Conservation (phyloP, 495 filamentous ascomycete genomes). For the Cercophora samala region DNA sequence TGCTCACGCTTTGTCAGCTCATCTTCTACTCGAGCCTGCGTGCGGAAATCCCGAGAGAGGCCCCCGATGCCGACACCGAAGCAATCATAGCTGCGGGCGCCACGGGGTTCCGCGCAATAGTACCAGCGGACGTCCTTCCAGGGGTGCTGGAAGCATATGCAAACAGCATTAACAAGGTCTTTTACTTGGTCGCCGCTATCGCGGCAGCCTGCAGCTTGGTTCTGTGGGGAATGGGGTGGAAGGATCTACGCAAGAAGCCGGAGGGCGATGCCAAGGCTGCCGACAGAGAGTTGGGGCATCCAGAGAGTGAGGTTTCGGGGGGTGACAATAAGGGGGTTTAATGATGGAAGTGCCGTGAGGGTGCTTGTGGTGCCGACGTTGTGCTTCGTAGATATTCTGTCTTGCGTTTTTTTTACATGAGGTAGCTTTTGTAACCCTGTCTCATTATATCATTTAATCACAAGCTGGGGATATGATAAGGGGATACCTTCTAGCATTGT, state of each 20-base stretch:
- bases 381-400: too few relatives aligned
- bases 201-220: constrained; percentile 32
- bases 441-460: too few relatives aligned
- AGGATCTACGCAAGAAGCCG: constrained; percentile 47
- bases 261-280: too few relatives aligned
- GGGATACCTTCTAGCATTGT: too few relatives aligned
- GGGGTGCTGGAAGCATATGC: constrained; percentile 44
- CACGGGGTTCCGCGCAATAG: constrained; percentile 35
- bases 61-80: constrained; percentile 31
- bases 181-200: constrained; percentile 40
- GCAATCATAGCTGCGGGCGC: constrained; percentile 31
- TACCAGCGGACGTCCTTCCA: constrained; percentile 24
- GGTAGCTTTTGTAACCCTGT: too few relatives aligned
- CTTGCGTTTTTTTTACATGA: too few relatives aligned
- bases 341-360: too few relatives aligned
- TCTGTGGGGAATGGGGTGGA: constrained; percentile 53
- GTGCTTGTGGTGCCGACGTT: too few relatives aligned
- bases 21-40: constrained; percentile 45
- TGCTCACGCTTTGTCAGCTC: constrained; percentile 42
- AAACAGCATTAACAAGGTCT: constrained; percentile 39
- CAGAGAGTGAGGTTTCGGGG: too few relatives aligned
- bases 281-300: too few relatives aligned
- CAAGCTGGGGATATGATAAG: too few relatives aligned
- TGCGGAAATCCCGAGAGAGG: constrained; percentile 29
- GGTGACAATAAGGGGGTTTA: too few relatives aligned